Conservation (phyloP, 2,329 filamentous ascomycete species). For the Aureobasidium sp. region DNA sequence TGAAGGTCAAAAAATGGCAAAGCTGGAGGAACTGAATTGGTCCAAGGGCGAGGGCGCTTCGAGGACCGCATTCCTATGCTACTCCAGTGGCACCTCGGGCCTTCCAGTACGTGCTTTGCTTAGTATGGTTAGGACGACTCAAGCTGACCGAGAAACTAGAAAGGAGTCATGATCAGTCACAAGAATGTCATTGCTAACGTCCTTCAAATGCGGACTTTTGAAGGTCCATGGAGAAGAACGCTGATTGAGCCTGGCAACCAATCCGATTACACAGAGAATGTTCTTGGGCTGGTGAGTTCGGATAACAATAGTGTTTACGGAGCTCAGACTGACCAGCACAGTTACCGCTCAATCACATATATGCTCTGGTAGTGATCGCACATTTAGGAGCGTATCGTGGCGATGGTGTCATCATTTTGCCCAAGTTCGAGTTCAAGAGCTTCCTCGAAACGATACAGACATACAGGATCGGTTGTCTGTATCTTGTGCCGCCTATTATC, state of each 20-base stretch:
- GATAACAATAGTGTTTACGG: background rate
- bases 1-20: constrained; percentile 49
- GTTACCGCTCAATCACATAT: constrained; percentile 75
- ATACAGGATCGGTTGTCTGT: constrained; percentile 61
- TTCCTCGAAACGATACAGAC: constrained; percentile 59
- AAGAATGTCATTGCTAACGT: constrained; percentile 71
- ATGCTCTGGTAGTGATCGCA: constrained; percentile 64
- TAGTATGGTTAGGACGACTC: background rate
- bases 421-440: constrained; percentile 65
- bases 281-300: constrained; percentile 49
- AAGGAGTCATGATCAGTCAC: constrained; percentile 80
- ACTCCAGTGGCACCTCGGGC: constrained; percentile 73
- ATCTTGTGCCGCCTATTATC: constrained; percentile 72
- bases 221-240: constrained; percentile 37
- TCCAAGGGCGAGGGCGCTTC: constrained; percentile 56
- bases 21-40: constrained; percentile 51
- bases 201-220: constrained; percentile 52
- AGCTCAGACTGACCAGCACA: background rate
- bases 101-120: constrained; percentile 52
- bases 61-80: constrained; percentile 69
- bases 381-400: constrained; percentile 61
- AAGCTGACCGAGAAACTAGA: constrained; percentile 38
- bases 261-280: constrained; percentile 43
- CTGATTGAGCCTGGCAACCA: constrained; percentile 34
- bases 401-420: constrained; percentile 65